A percentile compares a stretch with the other conserved stretches of the same genome.
Evolutionary conservation across 2,329 filamentous ascomycete species (phyloP).

Genomic region (Thelonectria blattea): DNA sequence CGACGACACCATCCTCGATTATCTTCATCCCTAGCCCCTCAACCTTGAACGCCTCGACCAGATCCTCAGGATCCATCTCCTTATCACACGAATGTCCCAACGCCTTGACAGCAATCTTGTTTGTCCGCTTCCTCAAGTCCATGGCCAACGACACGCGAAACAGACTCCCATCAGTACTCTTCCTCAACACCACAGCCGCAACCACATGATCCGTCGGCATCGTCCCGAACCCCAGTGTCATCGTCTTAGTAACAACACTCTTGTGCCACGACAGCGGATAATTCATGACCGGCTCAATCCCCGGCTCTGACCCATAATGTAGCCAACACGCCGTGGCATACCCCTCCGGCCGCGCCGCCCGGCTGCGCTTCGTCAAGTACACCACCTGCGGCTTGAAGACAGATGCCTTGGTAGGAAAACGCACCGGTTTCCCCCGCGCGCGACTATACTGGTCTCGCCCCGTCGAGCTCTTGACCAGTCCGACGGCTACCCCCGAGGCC

Average conservation of each 20-base stretch:
- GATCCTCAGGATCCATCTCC: background rate
- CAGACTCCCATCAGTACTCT: background rate
- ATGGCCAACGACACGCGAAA: constrained; percentile 15
- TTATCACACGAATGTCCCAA: background rate
- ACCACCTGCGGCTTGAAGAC: constrained; percentile 8
- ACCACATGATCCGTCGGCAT: background rate
- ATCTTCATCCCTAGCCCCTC: background rate
- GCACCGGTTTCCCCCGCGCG: constrained; percentile 1
- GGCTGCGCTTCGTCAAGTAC: constrained; percentile 19
- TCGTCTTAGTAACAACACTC: background rate
- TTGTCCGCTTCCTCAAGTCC: constrained; percentile 1
- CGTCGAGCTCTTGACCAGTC: constrained; percentile 6
- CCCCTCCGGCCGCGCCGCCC: background rate
- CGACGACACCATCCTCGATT: background rate
- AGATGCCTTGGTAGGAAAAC: background rate
- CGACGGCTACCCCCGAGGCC: constrained; percentile 14
- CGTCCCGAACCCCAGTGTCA: constrained; percentile 14
- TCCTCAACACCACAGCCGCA: background rate
- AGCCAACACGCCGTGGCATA: constrained; percentile 15
- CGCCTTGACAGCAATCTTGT: background rate
- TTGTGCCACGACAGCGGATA: constrained; percentile 17
- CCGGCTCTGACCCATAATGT: constrained; percentile 5
- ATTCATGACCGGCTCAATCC: background rate
- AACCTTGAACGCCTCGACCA: background rate
- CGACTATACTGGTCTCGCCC: constrained; percentile 19